phyloP scores from a whole-genome alignment of 768 basidiomycete species.

The Pisolithus marmoratus region DNA sequence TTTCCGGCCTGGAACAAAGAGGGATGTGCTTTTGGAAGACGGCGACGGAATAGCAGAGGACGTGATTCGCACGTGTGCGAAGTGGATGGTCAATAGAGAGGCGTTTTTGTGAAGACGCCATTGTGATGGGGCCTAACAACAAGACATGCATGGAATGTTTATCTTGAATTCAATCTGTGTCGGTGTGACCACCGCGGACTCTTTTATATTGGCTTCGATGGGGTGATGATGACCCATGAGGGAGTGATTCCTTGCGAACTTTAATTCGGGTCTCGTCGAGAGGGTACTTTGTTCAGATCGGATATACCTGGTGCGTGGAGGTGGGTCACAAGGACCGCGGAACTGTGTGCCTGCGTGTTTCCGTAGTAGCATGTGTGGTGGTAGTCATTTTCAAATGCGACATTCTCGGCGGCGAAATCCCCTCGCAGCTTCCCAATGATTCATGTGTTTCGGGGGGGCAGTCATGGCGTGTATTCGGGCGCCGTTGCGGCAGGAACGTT shows the following conservation, averaged over 20 bases:
- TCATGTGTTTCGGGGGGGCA: neutral
- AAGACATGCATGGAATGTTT: conserved; percentile 1
- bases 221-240: neutral
- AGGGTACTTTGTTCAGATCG: neutral
- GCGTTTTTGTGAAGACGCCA: too few relatives aligned
- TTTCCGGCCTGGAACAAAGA: neutral
- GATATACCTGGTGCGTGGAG: neutral
- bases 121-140: neutral
- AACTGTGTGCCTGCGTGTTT: neutral
- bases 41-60: neutral
- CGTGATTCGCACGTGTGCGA: neutral
- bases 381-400: conserved; percentile 1
- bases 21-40: neutral
- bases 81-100: neutral
- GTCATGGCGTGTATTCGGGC: neutral
- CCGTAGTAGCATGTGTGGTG: neutral
- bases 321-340: neutral
- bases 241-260: neutral
- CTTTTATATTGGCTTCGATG: neutral
- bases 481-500: neutral
- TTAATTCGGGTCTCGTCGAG: neutral
- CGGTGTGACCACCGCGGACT: neutral
- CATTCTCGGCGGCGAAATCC: neutral
- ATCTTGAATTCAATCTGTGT: conserved; percentile 1
- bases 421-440: neutral